Evolutionary conservation across 2,329 filamentous ascomycete genomes (phyloP).

Genomic region (Colletotrichum phormii): DNA sequence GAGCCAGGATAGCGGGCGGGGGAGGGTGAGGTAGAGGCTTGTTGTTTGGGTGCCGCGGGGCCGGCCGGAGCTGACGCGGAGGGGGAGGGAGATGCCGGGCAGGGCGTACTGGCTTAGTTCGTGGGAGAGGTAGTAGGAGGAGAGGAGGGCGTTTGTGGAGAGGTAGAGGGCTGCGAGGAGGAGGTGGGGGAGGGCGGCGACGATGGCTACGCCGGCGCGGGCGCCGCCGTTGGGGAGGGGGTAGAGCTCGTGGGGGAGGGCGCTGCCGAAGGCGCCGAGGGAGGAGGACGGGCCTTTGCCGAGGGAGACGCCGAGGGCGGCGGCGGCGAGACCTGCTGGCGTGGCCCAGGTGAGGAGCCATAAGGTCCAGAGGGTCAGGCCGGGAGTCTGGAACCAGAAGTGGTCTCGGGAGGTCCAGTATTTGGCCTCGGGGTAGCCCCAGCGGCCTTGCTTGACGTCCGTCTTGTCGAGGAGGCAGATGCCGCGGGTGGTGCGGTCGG

Average conservation of each 20-base stretch:
- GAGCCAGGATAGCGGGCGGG: constrained; percentile 57
- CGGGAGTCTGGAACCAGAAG: constrained; percentile 59
- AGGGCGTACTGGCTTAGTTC: constrained; percentile 59
- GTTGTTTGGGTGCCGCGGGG: constrained; percentile 58
- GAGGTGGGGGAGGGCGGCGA: constrained; percentile 61
- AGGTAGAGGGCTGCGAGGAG: constrained; percentile 61
- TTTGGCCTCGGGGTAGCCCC: constrained; percentile 56
- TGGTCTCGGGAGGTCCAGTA: constrained; percentile 54
- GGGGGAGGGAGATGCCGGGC: constrained; percentile 42
- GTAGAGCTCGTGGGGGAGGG: constrained; percentile 50
- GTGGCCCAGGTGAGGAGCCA: constrained; percentile 53
- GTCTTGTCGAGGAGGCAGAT: constrained; percentile 59
- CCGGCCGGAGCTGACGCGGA: constrained; percentile 60
- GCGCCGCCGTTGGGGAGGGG: constrained; percentile 38
- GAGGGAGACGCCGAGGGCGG: constrained; percentile 52
- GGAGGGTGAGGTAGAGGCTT: constrained; percentile 63
- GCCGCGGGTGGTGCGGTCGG: constrained; percentile 56
- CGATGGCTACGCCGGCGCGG: constrained; percentile 48
- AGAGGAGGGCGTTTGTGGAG: constrained; percentile 58
- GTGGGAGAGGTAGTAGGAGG: constrained; percentile 61
- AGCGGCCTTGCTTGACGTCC: constrained; percentile 57
- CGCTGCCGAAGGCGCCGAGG: constrained; percentile 53
- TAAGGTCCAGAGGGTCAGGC: constrained; percentile 55
- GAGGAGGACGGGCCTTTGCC: constrained; percentile 41
- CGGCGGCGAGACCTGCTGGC: constrained; percentile 51